phyloP scores from a whole-genome alignment of 371 early-diverging fungal genomes.

The Blakeslea trispora region DNA sequence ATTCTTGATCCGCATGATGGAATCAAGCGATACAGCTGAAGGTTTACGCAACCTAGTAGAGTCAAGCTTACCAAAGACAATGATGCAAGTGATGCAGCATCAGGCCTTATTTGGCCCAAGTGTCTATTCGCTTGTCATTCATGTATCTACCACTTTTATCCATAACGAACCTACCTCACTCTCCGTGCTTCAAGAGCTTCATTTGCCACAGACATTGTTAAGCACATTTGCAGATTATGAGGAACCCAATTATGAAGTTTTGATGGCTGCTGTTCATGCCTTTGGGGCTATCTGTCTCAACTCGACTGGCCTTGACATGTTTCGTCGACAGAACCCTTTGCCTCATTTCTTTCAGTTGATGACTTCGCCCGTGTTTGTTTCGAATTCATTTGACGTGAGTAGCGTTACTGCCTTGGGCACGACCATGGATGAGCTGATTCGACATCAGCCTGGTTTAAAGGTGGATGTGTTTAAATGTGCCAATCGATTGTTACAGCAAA shows the following conservation, averaged over 20 bases:
- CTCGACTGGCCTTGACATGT: slow-evolving; percentile 76
- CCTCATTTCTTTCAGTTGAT: slow-evolving; percentile 75
- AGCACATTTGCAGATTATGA: slow-evolving; percentile 61
- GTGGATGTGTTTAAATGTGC: slow-evolving; percentile 67
- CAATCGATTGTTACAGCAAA: slow-evolving; percentile 59
- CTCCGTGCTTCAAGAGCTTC: slow-evolving; percentile 85
- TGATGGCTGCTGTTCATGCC: slow-evolving; percentile 79
- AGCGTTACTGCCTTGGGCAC: slow-evolving; percentile 77
- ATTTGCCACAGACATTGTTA: slow-evolving; percentile 83
- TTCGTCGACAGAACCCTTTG: slow-evolving; percentile 73
- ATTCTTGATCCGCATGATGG: slow-evolving; percentile 93
- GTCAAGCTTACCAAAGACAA: slow-evolving; percentile 73
- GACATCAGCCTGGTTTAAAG: slow-evolving; percentile 90
- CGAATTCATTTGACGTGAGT: slow-evolving; percentile 80
- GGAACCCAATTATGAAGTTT: slow-evolving; percentile 69
- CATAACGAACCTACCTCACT: slow-evolving; percentile 96
- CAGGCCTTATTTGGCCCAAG: slow-evolving; percentile 72
- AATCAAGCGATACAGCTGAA: slow-evolving; percentile 82
- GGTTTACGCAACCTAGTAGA: slow-evolving; percentile 93
- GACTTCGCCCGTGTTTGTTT: slow-evolving; percentile 70
- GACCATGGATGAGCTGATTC: slow-evolving; percentile 90
- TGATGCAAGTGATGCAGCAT: slow-evolving; percentile 71
- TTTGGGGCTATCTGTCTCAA: slow-evolving; percentile 98
- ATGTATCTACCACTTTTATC: slow-evolving; percentile 91
- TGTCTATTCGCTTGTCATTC: slow-evolving; percentile 76